phyloP scores from a whole-genome alignment of 202 grass and related monocot species.

The Tripidium arundinaceum region DNA sequence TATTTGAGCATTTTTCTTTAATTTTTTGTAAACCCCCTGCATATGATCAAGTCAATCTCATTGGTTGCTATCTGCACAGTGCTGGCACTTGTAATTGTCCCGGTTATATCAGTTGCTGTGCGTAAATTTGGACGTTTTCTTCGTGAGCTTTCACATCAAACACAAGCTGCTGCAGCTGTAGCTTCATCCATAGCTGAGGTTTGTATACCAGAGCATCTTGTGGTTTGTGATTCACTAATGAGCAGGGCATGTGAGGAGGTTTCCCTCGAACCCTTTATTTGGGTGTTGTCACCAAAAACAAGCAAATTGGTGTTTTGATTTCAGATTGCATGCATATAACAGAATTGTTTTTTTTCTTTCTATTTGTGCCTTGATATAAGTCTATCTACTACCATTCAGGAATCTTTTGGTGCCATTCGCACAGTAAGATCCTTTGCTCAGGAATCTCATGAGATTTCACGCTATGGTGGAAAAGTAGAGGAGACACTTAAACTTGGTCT shows the following conservation, averaged over 20 bases:
- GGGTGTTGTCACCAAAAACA: neutral
- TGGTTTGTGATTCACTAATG: constrained; percentile 16
- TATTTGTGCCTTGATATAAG: constrained; percentile 41
- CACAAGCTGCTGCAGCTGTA: constrained; percentile 84
- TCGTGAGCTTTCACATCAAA: constrained; percentile 94
- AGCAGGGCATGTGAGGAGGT: neutral
- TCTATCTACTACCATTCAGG: constrained; percentile 53
- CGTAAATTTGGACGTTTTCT: constrained; percentile 84
- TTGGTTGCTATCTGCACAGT: constrained; percentile 43
- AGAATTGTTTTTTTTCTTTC: constrained; percentile 15
- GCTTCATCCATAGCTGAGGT: constrained; percentile 98
- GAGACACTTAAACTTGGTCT: constrained; percentile 93
- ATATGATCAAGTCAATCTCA: neutral
- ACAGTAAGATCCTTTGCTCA: constrained; percentile 97
- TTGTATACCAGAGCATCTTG: constrained; percentile 13
- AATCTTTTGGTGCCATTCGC: constrained; percentile 97
- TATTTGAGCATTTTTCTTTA: neutral
- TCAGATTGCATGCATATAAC: neutral
- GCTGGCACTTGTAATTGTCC: constrained; percentile 81
- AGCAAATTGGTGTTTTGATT: neutral
- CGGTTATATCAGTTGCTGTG: constrained; percentile 74
- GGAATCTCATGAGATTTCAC: constrained; percentile 75
- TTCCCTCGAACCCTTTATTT: constrained; percentile 13
- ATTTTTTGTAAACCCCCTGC: neutral
- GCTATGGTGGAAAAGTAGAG: constrained; percentile 86